A percentile compares a stretch with the other conserved stretches of the same genome.
phyloP scores from a whole-genome alignment of 306 rosid species.

The Alnus glutinosa region DNA sequence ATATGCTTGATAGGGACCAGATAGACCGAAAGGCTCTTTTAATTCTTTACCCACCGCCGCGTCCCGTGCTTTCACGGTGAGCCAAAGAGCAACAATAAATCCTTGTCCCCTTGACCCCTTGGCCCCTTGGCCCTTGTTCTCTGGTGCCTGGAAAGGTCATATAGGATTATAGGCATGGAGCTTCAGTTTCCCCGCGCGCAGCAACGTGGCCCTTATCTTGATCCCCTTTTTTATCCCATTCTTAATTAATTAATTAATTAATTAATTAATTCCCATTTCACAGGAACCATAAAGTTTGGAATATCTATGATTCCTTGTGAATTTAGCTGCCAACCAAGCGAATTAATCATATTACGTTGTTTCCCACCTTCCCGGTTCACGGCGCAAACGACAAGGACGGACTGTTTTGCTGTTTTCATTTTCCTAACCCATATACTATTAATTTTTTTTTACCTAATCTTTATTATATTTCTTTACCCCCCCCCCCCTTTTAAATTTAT shows the following conservation, averaged over 20 bases:
- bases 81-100: background rate
- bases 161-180: background rate
- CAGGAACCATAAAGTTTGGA: background rate
- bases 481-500: too few relatives aligned
- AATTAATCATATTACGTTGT: background rate
- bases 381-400: background rate
- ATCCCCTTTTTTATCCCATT: too few relatives aligned
- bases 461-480: too few relatives aligned
- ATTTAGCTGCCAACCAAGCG: background rate
- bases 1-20: background rate
- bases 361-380: background rate
- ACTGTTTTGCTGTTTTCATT: background rate
- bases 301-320: background rate
- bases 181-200: constrained; percentile 7
- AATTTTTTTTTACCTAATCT: too few relatives aligned
- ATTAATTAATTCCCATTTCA: background rate
- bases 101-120: background rate
- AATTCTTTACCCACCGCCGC: background rate
- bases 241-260: background rate
- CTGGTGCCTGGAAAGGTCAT: constrained; percentile 29
- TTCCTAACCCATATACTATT: too few relatives aligned
- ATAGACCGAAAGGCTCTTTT: background rate
- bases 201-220: background rate
- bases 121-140: background rate
- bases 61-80: background rate